A percentile compares a stretch with the other conserved stretches of the same genome.
These are phyloP conservation scores for Syzygium grande DNA, from an alignment of 345 rosid genomes.

Conservation along the genomic window DNA sequence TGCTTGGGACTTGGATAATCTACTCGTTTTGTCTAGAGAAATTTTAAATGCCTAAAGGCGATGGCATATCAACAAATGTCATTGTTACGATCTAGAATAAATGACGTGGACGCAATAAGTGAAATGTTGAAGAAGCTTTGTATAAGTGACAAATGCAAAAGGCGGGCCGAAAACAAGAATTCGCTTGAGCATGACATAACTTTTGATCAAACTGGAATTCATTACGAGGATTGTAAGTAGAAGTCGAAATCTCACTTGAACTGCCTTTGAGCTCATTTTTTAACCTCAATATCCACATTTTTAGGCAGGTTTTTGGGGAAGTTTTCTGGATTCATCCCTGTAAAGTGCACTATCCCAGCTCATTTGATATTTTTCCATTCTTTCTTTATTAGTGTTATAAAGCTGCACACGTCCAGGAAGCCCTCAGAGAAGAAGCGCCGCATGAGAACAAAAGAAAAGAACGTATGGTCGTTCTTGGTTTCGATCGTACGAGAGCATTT, in stretches of 20 bases:
- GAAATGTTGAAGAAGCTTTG: background rate
- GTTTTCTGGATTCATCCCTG: background rate
- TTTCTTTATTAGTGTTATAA: too few species aligned
- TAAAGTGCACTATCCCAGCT: background rate
- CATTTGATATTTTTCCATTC: background rate
- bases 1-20: background rate
- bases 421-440: too few species aligned
- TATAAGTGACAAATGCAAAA: background rate
- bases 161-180: background rate
- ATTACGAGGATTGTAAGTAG: background rate
- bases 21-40: background rate
- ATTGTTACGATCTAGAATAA: background rate
- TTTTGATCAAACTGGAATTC: background rate
- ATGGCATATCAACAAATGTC: too few species aligned
- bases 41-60: background rate
- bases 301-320: background rate
- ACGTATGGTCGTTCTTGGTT: too few species aligned
- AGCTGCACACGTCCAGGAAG: too few species aligned
- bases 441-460: too few species aligned
- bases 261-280: background rate
- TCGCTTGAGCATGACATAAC: background rate
- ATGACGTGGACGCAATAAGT: background rate
- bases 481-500: too few species aligned
- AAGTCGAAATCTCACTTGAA: background rate
- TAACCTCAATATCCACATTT: background rate